Percentiles rank a stretch among this genome's conserved stretches.
phyloP scores from a whole-genome alignment of 208 protist genomes.

The Leishmania amazonensis region DNA sequence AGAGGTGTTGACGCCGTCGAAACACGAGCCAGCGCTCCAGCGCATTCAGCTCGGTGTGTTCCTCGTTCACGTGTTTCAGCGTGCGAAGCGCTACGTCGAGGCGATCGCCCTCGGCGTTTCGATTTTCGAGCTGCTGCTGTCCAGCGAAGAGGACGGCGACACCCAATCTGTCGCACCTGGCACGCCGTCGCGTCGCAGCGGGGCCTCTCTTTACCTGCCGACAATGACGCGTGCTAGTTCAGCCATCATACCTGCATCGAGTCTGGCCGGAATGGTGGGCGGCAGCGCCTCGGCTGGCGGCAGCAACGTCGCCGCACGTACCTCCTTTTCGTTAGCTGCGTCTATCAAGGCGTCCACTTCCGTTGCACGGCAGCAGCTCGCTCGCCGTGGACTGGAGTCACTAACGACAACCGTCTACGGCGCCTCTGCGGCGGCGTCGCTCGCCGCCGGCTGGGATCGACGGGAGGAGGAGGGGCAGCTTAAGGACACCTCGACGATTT shows the following conservation, averaged over 20 bases:
- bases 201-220: slow-evolving; percentile 60
- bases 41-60: slow-evolving; percentile 83
- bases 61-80: slow-evolving; percentile 71
- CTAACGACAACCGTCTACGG: slow-evolving; percentile 85
- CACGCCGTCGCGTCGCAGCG: slow-evolving; percentile 35
- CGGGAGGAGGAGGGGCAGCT: slow-evolving; percentile 51
- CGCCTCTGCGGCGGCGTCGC: slow-evolving; percentile 77
- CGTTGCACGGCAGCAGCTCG: slow-evolving; percentile 63
- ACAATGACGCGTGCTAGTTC: slow-evolving; percentile 84
- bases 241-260: slow-evolving; percentile 79
- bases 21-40: slow-evolving; percentile 72
- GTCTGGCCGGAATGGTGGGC: slow-evolving; percentile 51
- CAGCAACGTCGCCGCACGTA: slow-evolving; percentile 28
- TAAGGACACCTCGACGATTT: slow-evolving; percentile 82
- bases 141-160: slow-evolving; percentile 83
- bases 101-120: slow-evolving; percentile 83
- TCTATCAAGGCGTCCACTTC: slow-evolving; percentile 76
- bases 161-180: slow-evolving; percentile 76
- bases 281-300: slow-evolving; percentile 15
- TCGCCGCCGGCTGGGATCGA: slow-evolving; percentile 62
- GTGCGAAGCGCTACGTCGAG: slow-evolving; percentile 65
- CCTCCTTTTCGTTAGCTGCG: slow-evolving; percentile 72
- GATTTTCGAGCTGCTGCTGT: slow-evolving; percentile 82
- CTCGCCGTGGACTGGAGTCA: slow-evolving; percentile 61
- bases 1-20: slow-evolving; percentile 57